A percentile compares a stretch with the other conserved stretches of the same genome.
Evolutionary conservation across 371 early-diverging fungal species (phyloP).

Genomic region (Mortierella sp.): DNA sequence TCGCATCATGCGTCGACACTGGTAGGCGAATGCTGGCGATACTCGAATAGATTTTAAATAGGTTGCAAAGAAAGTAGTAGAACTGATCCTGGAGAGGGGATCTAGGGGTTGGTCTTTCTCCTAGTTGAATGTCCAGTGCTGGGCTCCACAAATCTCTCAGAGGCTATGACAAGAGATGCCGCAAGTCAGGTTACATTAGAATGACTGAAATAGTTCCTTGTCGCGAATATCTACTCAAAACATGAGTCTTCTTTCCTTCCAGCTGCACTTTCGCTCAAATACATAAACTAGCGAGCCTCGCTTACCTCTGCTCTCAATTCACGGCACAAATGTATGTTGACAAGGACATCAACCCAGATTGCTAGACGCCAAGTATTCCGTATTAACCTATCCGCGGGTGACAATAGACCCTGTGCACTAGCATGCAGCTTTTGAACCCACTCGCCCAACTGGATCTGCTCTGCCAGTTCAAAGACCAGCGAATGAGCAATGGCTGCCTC

Average conservation of each 20-base stretch:
- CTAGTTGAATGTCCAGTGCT: constrained; percentile 17
- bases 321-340: background rate
- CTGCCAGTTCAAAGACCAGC: constrained; percentile 14
- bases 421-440: constrained; percentile 10
- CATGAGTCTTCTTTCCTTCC: too few relatives aligned
- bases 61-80: constrained; percentile 18
- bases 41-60: constrained; percentile 31
- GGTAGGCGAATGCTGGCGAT: constrained; percentile 28
- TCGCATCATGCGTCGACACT: constrained; percentile 25
- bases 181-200: background rate
- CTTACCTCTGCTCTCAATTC: too few relatives aligned
- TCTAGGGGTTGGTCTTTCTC: constrained; percentile 18
- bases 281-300: too few relatives aligned
- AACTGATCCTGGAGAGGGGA: background rate
- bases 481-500: background rate
- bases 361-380: constrained; percentile 40
- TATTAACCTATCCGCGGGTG: constrained; percentile 18
- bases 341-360: constrained; percentile 24
- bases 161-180: constrained; percentile 12
- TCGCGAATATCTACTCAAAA: too few relatives aligned
- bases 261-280: too few relatives aligned
- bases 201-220: background rate
- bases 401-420: constrained; percentile 8
- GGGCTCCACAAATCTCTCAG: constrained; percentile 22
- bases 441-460: constrained; percentile 23